Conservation (phyloP, 2,329 filamentous ascomycete species). For the Aspergillus neotritici region DNA sequence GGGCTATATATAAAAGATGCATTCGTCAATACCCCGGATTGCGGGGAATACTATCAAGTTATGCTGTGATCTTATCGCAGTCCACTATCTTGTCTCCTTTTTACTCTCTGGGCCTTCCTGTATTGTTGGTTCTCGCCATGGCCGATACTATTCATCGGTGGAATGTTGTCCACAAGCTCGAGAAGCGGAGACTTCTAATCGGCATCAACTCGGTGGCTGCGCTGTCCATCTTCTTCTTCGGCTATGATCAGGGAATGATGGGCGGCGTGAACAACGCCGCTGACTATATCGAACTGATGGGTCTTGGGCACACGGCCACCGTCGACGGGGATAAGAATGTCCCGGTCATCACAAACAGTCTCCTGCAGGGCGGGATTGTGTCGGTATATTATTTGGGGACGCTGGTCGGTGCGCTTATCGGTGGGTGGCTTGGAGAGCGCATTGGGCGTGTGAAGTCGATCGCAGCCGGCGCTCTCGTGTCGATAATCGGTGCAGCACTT, state of each 20-base stretch:
- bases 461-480: constrained; percentile 51
- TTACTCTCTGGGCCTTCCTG: too few relatives aligned
- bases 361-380: constrained; percentile 57
- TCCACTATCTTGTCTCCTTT: too few relatives aligned
- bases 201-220: constrained; percentile 36
- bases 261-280: constrained; percentile 59
- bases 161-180: too few relatives aligned
- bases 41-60: too few relatives aligned
- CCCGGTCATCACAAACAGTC: constrained; percentile 40
- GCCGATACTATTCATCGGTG: too few relatives aligned
- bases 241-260: constrained; percentile 47
- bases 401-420: constrained; percentile 53
- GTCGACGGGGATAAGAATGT: constrained; percentile 3
- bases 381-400: constrained; percentile 52
- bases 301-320: constrained; percentile 30
- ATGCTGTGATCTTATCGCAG: too few relatives aligned
- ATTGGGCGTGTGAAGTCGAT: constrained; percentile 58
- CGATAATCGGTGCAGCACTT: constrained; percentile 52
- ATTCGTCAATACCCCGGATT: too few relatives aligned
- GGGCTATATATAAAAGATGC: too few relatives aligned
- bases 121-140: too few relatives aligned
- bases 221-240: constrained; percentile 61
- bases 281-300: constrained; percentile 57
- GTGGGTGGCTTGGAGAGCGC: constrained; percentile 56
- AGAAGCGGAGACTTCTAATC: too few relatives aligned